These are phyloP conservation scores for Lecanicillium sp. DNA, from an alignment of 2,329 filamentous ascomycete genomes.

Conservation along the genomic window DNA sequence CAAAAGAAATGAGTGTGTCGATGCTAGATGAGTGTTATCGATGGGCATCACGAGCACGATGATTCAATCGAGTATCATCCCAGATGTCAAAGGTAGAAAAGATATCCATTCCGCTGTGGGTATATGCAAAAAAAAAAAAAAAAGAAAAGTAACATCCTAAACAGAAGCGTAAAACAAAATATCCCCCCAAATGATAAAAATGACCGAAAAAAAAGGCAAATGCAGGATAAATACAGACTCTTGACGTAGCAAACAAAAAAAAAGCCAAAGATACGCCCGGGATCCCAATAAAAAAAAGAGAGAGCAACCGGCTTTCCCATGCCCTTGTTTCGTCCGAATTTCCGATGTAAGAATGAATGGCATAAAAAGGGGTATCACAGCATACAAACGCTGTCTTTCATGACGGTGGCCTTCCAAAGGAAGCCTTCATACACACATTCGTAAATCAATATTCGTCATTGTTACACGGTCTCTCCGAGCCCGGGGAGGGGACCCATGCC, in stretches of 20 bases:
- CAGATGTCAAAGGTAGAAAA: neutral
- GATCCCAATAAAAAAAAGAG: no score
- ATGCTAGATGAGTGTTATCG: neutral
- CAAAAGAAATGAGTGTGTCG: neutral
- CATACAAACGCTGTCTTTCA: neutral
- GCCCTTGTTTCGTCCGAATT: no score
- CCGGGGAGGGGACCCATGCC: constrained; percentile 28
- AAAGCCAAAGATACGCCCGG: no score
- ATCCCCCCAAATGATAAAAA: neutral
- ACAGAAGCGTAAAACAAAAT: no score
- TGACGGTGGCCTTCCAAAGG: no score
- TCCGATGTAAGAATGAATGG: no score
- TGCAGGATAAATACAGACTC: neutral
- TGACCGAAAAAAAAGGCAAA: neutral
- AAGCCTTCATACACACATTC: neutral
- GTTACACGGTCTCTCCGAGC: constrained; percentile 12
- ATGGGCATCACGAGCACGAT: no score
- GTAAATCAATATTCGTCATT: constrained; percentile 11
- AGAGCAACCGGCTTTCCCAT: neutral
- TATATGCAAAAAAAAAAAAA: constrained; percentile 5
- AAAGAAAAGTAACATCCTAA: no score
- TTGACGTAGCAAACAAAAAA: no score
- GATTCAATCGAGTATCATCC: no score
- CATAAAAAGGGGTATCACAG: neutral
- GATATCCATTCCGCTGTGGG: constrained; percentile 9